A percentile compares a stretch with the other conserved stretches of the same genome.
Evolutionary conservation across 805 yeast species (phyloP).

Genomic region (Nakazawaea laoshanensis): DNA sequence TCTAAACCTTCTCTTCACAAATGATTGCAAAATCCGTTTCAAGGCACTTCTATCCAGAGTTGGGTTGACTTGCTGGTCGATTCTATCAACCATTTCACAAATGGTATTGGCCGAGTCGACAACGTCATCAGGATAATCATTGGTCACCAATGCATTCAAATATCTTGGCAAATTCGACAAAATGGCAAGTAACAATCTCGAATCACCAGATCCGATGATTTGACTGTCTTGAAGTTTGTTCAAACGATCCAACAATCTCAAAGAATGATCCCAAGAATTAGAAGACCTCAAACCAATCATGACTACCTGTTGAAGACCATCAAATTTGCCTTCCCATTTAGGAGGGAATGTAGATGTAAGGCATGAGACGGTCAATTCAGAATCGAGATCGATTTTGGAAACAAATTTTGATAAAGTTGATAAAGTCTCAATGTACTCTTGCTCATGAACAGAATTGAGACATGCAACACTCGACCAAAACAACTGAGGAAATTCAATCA

Average conservation of each 20-base stretch:
- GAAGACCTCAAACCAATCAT: slow-evolving; percentile 80
- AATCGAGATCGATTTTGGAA: slow-evolving; percentile 77
- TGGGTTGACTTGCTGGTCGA: slow-evolving; percentile 33
- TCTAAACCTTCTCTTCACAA: slow-evolving; percentile 72
- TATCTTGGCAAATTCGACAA: slow-evolving; percentile 79
- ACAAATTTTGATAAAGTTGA: slow-evolving; percentile 77
- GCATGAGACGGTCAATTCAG: slow-evolving; percentile 79
- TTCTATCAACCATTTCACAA: slow-evolving; percentile 46
- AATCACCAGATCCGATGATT: slow-evolving; percentile 64
- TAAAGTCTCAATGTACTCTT: slow-evolving; percentile 82
- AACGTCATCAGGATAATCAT: slow-evolving; percentile 41
- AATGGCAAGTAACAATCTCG: slow-evolving; percentile 62
- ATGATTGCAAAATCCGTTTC: slow-evolving; percentile 66
- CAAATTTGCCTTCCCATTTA: slow-evolving; percentile 91
- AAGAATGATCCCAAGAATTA: slow-evolving; percentile 68
- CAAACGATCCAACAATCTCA: slow-evolving; percentile 65
- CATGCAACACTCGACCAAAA: slow-evolving; percentile 96
- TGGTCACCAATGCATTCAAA: slow-evolving; percentile 65
- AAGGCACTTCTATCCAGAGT: slow-evolving; percentile 28
- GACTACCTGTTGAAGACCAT: slow-evolving; percentile 74
- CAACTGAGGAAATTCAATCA: slow-evolving; percentile 84
- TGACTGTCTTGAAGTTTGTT: slow-evolving; percentile 62
- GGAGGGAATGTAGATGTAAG: slow-evolving; percentile 84
- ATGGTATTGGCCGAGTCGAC: slow-evolving; percentile 46
- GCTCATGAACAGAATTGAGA: slow-evolving; percentile 82